Evolutionary conservation across 164 flowering plant species (phyloP), one percentile per base, ranked within the genome.

Genomic region (Kalanchoe fedtschenkoi): DNA sequence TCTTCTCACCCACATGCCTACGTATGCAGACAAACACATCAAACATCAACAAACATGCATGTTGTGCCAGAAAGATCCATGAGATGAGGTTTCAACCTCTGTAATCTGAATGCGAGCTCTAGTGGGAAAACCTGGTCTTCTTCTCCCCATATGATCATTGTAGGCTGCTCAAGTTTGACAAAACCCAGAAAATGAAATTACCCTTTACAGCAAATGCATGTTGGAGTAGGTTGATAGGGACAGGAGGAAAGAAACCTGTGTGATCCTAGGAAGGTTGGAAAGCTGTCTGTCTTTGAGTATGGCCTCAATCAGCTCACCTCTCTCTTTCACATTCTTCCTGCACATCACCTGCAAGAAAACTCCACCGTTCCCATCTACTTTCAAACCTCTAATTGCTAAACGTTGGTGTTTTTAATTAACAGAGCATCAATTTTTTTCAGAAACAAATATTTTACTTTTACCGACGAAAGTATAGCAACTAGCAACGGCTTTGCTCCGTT

Each of bases 111-210:
- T 1, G 71, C 83, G 37, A 80, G 56, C 38, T 75, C 77, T 37
- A 80, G 0, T 1, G 83, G 83, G 53, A 80, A 80, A 62, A 80
- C 73, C n/a, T 64, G 68, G 63, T 80, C 83, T 41, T 73, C 46
- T 26, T 79, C 83, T 69, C 83, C 83, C 83, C 83, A 79, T 17
- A 79, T 46, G 19, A 79, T 65, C 24, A 77, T 42, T 21, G 79
- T 71, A 0, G 69, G 71, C 83, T 77, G 73, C 39, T 60, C 16
- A 2, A 13, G 22, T 15, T 39, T 39, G 15, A 8, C 43, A 39
- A 39, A 39, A 8, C 10, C 43, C 8, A 8, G 43, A 39, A 15
- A 8, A 8, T 39, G 8, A 8, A 58, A 58, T 58, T 32, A 32
- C 26, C 35, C 33, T 32, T 13, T 7, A 59, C 22, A 13, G 9